phyloP scores from a whole-genome alignment of 2,329 filamentous ascomycete genomes.

The Botrytis squamosa region DNA sequence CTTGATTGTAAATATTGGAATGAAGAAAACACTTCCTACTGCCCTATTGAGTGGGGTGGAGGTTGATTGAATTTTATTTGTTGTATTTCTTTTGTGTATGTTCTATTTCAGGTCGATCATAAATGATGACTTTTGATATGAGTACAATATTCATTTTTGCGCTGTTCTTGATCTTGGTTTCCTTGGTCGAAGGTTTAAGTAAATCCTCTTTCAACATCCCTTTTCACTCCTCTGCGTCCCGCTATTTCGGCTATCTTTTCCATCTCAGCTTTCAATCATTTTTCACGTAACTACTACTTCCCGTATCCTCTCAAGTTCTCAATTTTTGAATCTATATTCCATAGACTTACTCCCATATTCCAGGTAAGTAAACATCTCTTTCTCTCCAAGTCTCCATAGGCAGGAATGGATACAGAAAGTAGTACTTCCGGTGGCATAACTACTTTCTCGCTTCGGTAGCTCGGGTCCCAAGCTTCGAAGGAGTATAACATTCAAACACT shows the following conservation, averaged over 20 bases:
- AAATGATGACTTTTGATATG: not conserved
- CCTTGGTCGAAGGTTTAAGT: no score
- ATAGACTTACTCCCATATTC: not conserved
- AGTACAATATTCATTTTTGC: not conserved
- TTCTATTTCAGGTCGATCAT: not conserved
- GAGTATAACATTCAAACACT: not conserved
- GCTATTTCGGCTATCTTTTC: not conserved
- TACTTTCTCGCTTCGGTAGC: not conserved
- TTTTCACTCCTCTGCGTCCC: not conserved
- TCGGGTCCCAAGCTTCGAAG: not conserved
- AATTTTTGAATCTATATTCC: not conserved
- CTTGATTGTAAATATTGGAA: constrained; percentile 9
- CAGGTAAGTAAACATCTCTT: not conserved
- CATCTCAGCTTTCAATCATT: not conserved
- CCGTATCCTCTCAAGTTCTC: not conserved
- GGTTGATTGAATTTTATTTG: not conserved
- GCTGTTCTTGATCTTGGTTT: not conserved
- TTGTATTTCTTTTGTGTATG: not conserved
- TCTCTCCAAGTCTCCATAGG: not conserved
- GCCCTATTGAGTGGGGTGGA: not conserved
- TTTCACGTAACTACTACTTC: not conserved
- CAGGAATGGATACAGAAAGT: not conserved
- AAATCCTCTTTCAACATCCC: no score
- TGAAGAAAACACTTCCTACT: not conserved
- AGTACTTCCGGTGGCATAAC: not conserved